Percentiles rank a stretch among this genome's conserved stretches.
Conservation (phyloP, 192 early-diverging fungal genomes). For the Coemansia sp. region DNA sequence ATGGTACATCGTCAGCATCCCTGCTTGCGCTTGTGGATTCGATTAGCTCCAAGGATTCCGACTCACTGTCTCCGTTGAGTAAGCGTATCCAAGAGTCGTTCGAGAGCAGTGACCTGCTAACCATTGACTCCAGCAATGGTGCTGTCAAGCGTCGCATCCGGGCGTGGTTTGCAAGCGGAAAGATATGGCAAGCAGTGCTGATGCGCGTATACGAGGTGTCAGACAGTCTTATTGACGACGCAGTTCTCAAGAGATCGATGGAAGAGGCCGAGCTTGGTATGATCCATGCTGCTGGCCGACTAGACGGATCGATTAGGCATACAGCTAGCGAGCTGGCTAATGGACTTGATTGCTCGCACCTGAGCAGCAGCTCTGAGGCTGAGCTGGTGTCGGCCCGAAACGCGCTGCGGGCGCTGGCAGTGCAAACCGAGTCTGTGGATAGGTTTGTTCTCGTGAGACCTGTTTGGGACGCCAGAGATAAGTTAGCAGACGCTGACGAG, state of each 20-base stretch:
- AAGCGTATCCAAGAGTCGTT: constrained; percentile 32
- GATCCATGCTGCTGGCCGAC: constrained; percentile 47
- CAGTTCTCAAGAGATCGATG: constrained; percentile 36
- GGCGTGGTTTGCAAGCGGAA: constrained; percentile 37
- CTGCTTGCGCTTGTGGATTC: constrained; percentile 7
- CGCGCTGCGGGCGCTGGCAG: constrained; percentile 25
- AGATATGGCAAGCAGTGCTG: constrained; percentile 37
- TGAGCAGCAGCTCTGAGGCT: neutral
- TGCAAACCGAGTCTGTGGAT: constrained; percentile 28
- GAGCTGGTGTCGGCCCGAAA: constrained; percentile 14
- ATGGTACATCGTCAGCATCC: neutral
- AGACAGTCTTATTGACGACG: constrained; percentile 32
- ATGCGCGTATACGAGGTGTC: constrained; percentile 49
- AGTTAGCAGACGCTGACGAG: constrained; percentile 20
- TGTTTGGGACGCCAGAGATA: constrained; percentile 38
- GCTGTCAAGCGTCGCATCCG: constrained; percentile 27
- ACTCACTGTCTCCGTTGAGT: constrained; percentile 23
- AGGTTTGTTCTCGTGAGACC: constrained; percentile 29
- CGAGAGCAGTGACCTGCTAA: constrained; percentile 25
- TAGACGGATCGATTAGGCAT: constrained; percentile 28
- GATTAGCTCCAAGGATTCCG: neutral
- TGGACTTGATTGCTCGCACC: constrained; percentile 9
- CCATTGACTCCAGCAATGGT: constrained; percentile 37
- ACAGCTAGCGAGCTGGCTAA: constrained; percentile 16
- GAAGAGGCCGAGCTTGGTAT: constrained; percentile 49